Evolutionary conservation across 1,284 basidiomycete genomes (phyloP).

Genomic region (Cystobasidium sp.): DNA sequence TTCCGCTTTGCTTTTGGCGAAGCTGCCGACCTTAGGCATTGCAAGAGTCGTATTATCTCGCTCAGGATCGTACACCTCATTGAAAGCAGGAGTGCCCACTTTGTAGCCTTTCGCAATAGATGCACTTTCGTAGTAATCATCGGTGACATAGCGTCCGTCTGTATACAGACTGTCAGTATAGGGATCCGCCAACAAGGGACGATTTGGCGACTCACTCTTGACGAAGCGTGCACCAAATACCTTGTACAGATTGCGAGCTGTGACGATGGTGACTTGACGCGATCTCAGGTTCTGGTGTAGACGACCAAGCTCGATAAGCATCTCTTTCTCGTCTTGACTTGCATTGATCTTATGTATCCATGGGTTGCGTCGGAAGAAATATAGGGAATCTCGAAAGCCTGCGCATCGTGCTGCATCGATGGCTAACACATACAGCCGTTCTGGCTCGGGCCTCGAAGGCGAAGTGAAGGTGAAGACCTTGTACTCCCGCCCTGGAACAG

Average conservation of each 20-base stretch:
- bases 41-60: constrained; percentile 41
- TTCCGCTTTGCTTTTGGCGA: constrained; percentile 24
- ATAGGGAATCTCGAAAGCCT: constrained; percentile 93
- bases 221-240: constrained; percentile 90
- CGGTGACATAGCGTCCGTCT: constrained; percentile 88
- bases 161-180: constrained; percentile 27
- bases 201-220: constrained; percentile 64
- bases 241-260: constrained; percentile 91
- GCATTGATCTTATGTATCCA: constrained; percentile 87
- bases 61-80: constrained; percentile 50
- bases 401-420: constrained; percentile 95
- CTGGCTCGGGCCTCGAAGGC: constrained; percentile 73
- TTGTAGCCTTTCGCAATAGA: constrained; percentile 49
- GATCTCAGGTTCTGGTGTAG: constrained; percentile 85
- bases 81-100: constrained; percentile 49
- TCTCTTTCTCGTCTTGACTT: constrained; percentile 84
- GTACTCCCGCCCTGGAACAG: constrained; percentile 72
- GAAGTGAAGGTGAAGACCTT: constrained; percentile 85
- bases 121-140: constrained; percentile 78
- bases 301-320: constrained; percentile 83
- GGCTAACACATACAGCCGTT: constrained; percentile 88
- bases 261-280: constrained; percentile 89
- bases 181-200: neutral
- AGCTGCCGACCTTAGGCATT: constrained; percentile 40
- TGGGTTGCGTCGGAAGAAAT: constrained; percentile 91